Conservation (phyloP, 2,329 filamentous ascomycete species). For the Corynespora cassiicola region DNA sequence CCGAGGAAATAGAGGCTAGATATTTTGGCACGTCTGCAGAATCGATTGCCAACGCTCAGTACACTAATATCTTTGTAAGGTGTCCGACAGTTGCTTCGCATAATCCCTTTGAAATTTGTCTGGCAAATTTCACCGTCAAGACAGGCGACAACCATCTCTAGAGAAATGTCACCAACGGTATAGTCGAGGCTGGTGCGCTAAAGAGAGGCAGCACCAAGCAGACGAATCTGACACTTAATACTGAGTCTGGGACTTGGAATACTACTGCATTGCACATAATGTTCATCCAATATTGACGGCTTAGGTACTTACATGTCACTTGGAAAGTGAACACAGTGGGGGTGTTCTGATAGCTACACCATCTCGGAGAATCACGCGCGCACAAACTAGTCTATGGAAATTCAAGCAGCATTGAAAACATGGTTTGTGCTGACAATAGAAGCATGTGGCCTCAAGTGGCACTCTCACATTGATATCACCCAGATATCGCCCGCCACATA, state of each 20-base stretch:
- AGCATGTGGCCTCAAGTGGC: too few relatives aligned
- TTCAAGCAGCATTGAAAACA: too few relatives aligned
- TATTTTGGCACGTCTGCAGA: constrained; percentile 62
- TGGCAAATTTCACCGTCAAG: constrained; percentile 73
- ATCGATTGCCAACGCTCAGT: not conserved
- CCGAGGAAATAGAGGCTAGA: constrained; percentile 62
- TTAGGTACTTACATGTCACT: too few relatives aligned
- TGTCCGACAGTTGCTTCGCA: constrained; percentile 63
- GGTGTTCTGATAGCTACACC: too few relatives aligned
- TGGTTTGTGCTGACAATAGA: too few relatives aligned
- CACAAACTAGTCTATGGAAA: too few relatives aligned
- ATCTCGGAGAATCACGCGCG: too few relatives aligned
- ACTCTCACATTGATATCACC: too few relatives aligned
- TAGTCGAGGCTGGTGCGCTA: constrained; percentile 62
- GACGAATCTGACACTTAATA: constrained; percentile 32
- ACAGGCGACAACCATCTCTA: constrained; percentile 64
- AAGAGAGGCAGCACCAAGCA: constrained; percentile 44
- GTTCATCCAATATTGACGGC: constrained; percentile 37
- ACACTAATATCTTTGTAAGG: constrained; percentile 15
- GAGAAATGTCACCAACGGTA: constrained; percentile 53
- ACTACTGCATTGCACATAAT: constrained; percentile 28
- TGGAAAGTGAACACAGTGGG: too few relatives aligned
- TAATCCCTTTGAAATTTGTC: constrained; percentile 67
- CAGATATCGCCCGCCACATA: too few relatives aligned
- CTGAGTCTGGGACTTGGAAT: constrained; percentile 21